These are phyloP conservation scores for Salix koriyanagi DNA, from an alignment of 345 rosid genomes.

Conservation along the genomic window DNA sequence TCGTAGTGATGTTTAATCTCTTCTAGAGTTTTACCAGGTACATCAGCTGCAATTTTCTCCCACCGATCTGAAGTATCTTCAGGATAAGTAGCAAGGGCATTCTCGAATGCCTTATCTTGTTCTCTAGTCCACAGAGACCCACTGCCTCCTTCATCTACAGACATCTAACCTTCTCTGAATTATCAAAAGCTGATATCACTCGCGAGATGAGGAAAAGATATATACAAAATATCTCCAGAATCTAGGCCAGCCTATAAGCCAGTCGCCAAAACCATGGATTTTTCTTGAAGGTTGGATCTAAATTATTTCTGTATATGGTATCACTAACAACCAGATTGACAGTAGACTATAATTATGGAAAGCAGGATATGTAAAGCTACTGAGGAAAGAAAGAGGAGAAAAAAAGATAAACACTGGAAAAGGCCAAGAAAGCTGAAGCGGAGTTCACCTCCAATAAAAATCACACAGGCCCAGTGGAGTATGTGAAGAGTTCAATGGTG, in stretches of 20 bases:
- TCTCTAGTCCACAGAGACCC: conserved; percentile 74
- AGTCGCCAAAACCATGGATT: conserved; percentile 19
- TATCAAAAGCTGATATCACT: conserved; percentile 14
- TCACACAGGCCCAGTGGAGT: conserved; percentile 32
- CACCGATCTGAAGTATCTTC: conserved; percentile 64
- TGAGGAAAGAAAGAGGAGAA: conserved; percentile 21
- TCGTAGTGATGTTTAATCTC: conserved; percentile 80
- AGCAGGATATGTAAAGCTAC: conserved; percentile 22
- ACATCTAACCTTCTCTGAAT: conserved; percentile 23
- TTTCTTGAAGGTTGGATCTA: conserved; percentile 28
- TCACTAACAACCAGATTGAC: conserved; percentile 13
- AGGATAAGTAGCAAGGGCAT: conserved; percentile 60
- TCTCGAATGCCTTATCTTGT: conserved; percentile 88
- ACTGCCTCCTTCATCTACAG: conserved; percentile 55
- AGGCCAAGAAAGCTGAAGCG: conserved; percentile 33
- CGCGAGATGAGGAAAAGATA: conserved; percentile 18
- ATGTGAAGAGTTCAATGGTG: conserved; percentile 40
- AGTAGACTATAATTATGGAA: conserved; percentile 20
- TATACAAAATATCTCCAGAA: conserved; percentile 17
- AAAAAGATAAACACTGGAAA: conserved; percentile 23
- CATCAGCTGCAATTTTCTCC: conserved; percentile 76
- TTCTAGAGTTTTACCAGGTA: conserved; percentile 72
- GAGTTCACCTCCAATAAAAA: conserved; percentile 39
- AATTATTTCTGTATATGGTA: conserved; percentile 17
- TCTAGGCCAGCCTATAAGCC: conserved; percentile 17